These are phyloP conservation scores for Sophora flavescens DNA, from an alignment of 306 rosid genomes.

Conservation along the genomic window DNA sequence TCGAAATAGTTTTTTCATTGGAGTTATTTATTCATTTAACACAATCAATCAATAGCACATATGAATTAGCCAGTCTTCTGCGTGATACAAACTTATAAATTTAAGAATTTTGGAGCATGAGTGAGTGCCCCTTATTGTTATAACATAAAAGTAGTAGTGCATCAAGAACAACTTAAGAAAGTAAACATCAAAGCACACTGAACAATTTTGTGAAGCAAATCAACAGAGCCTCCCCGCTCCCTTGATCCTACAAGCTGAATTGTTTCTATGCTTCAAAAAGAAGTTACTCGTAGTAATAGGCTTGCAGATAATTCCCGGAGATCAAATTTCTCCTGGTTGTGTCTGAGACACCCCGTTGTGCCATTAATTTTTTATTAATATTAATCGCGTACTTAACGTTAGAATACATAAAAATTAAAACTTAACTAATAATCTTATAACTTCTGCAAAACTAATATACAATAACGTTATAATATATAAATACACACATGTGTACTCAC, in stretches of 20 bases:
- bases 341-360: too few relatives aligned
- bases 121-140: constrained; percentile 39
- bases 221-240: not conserved
- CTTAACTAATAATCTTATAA: too few relatives aligned
- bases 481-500: too few relatives aligned
- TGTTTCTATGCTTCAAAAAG: constrained; percentile 36
- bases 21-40: too few relatives aligned
- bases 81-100: constrained; percentile 32
- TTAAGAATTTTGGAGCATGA: constrained; percentile 23
- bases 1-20: too few relatives aligned
- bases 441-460: too few relatives aligned
- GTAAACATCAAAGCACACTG: constrained; percentile 35
- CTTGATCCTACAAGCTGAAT: constrained; percentile 17
- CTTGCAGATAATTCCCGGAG: too few relatives aligned
- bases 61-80: constrained; percentile 6
- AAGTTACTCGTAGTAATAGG: constrained; percentile 23
- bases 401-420: too few relatives aligned
- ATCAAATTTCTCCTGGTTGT: too few relatives aligned
- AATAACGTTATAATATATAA: too few relatives aligned
- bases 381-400: too few relatives aligned
- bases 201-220: constrained; percentile 35
- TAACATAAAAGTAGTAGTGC: constrained; percentile 22
- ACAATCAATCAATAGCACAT: not conserved
- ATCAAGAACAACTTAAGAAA: constrained; percentile 30
- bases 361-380: too few relatives aligned